Conservation (phyloP, 805 yeast genomes). For the Suhomyces faveliae region DNA sequence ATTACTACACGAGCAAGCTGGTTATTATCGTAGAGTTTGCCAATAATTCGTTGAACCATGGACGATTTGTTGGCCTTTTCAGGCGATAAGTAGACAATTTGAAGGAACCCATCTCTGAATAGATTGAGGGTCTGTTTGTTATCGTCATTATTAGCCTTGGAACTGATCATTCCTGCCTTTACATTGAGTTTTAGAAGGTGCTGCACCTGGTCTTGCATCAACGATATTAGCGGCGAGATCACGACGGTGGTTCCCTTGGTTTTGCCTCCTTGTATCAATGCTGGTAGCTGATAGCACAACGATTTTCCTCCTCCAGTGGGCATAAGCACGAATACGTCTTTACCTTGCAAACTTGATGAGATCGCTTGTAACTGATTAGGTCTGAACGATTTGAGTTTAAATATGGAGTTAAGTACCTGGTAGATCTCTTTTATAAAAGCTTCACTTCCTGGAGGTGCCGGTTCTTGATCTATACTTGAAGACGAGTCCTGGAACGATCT, state of each 20-base stretch:
- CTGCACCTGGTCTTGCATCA: constrained; percentile 96
- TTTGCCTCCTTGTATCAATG: constrained; percentile 69
- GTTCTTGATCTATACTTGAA: constrained; percentile 17
- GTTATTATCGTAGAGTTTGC: constrained; percentile 50
- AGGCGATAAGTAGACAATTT: constrained; percentile 85
- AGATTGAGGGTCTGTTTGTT: constrained; percentile 58
- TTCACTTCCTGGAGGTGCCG: constrained; percentile 30
- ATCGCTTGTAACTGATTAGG: constrained; percentile 86
- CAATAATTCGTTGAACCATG: constrained; percentile 63
- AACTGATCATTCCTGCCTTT: constrained; percentile 84
- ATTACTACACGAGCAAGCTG: constrained; percentile 82
- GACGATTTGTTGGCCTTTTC: constrained; percentile 85
- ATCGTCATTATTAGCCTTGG: constrained; percentile 65
- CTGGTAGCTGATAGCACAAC: constrained; percentile 92
- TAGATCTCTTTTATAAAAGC: constrained; percentile 71
- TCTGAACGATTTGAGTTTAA: constrained; percentile 67
- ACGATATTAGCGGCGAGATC: constrained; percentile 88
- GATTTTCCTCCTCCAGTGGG: constrained; percentile 99
- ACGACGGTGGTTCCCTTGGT: constrained; percentile 88
- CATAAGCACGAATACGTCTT: constrained; percentile 92
- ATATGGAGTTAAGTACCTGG: constrained; percentile 52
- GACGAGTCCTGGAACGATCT: background rate
- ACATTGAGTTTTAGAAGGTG: constrained; percentile 68
- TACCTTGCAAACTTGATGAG: constrained; percentile 69
- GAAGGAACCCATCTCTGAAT: constrained; percentile 64